Base-by-base conservation (phyloP, 441 rosid species). In the Pelargonium cotyledonis region DNA sequence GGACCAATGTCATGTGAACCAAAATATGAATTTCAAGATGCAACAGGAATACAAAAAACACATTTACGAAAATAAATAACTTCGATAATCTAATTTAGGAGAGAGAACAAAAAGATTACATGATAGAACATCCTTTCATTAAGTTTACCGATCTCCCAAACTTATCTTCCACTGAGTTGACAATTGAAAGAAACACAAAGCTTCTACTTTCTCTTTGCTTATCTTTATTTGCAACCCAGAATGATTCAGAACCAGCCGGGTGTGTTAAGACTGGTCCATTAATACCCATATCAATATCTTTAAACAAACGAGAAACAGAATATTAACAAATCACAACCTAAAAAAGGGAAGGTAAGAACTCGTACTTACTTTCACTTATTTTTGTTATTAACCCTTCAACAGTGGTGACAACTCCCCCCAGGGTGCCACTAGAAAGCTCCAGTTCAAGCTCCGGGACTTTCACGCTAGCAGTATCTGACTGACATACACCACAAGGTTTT, bases 351-450 rank as follows among this genome's bases (percentile, higher is more conserved):
- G 31, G 29, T 46, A 60, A 23, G 70, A 70, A 29, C 60, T 19
- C 9, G 71, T 63, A 79, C 98, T 87, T 75, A 92, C 99, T 95
- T 80, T 95, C 98, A 81, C 95, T 85, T 66, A 95, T 92, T 78
- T 95, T 85, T 72, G 97, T 85, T 68, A 92, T 86, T 77, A 95
- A 82, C n/a, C 98, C 98, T 80, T 95, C 98, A 58, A 95, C 97
- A 12, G 99, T 95, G 43, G 98, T 92, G 64, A 92, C 96, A 66
- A 90, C 31, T 74, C 97, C 99, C 69, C 98, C 99, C 53, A 92
- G 80, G 35, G 98, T 90, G 65, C 97, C 99, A 82, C 98, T 86
- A 3, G 80, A 83, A 72, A 95, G 83, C 85, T 92, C 97, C 84
- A 95, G 82, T 66, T 90, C 99, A 66, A 95, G 89, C 83, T 92